Evolutionary conservation across 768 basidiomycete genomes (phyloP).

Genomic region (Lyophyllum atratum): DNA sequence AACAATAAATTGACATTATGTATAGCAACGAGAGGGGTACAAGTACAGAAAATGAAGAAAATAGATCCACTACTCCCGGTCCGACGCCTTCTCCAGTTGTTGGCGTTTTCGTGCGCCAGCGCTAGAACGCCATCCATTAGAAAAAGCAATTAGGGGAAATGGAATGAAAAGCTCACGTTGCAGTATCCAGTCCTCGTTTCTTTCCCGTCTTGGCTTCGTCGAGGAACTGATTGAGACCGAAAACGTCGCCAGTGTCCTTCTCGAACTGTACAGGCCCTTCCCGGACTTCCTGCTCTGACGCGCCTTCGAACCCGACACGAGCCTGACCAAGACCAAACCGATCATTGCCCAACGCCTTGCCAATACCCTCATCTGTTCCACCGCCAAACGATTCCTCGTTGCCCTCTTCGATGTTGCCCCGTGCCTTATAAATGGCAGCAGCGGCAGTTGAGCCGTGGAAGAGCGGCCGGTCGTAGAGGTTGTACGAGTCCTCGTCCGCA

Average conservation of each 20-base stretch:
- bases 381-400: slow-evolving; percentile 93
- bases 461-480: slow-evolving; percentile 90
- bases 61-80: slow-evolving; percentile 31
- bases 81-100: slow-evolving; percentile 63
- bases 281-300: slow-evolving; percentile 77
- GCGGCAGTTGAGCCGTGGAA: slow-evolving; percentile 97
- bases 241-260: slow-evolving; percentile 96
- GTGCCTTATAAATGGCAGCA: slow-evolving; percentile 99
- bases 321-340: slow-evolving; percentile 89
- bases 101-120: slow-evolving; percentile 66
- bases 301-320: slow-evolving; percentile 88
- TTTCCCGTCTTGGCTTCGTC: slow-evolving; percentile 96
- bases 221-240: slow-evolving; percentile 95
- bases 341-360: slow-evolving; percentile 88
- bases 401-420: slow-evolving; percentile 80
- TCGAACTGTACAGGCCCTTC: slow-evolving; percentile 99
- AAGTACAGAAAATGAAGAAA: slow-evolving; percentile 9
- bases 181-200: slow-evolving; percentile 83
- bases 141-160: not conserved
- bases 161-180: slow-evolving; percentile 50
- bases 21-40: not conserved
- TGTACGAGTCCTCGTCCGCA: slow-evolving; percentile 93
- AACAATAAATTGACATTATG: not conserved
- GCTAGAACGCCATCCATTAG: slow-evolving; percentile 27
- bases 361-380: slow-evolving; percentile 94